phyloP scores from a whole-genome alignment of 371 early-diverging fungal species.

The Mucor racemosus region DNA sequence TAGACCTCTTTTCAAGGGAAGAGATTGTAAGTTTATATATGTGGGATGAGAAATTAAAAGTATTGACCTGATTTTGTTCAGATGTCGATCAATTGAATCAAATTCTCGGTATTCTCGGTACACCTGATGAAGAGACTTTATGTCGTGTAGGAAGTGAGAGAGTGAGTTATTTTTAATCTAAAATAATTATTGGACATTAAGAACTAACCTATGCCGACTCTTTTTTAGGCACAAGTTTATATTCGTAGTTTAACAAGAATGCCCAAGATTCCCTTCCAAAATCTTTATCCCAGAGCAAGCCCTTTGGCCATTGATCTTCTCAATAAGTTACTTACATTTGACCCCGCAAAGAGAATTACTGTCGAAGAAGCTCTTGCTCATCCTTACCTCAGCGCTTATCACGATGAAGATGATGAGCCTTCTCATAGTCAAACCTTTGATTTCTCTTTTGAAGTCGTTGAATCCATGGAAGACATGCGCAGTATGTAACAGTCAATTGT shows the following conservation, averaged over 20 bases:
- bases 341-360: conserved; percentile 84
- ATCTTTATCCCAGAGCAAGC: conserved; percentile 77
- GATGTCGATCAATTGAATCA: conserved; percentile 98
- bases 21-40: conserved; percentile 74
- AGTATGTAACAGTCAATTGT: conserved; percentile 35
- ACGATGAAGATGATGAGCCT: conserved; percentile 82
- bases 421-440: conserved; percentile 79
- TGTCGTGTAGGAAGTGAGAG: conserved; percentile 82
- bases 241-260: conserved; percentile 89
- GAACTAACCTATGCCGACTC: not conserved
- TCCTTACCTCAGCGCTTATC: conserved; percentile 79
- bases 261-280: conserved; percentile 87
- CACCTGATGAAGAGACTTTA: conserved; percentile 95
- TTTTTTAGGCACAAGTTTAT: conserved; percentile 88
- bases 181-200: not conserved
- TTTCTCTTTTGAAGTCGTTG: conserved; percentile 91
- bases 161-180: conserved; percentile 31
- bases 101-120: conserved; percentile 96
- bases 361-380: conserved; percentile 85
- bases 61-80: conserved; percentile 13
- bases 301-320: conserved; percentile 82
- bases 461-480: conserved; percentile 88
- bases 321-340: conserved; percentile 79
- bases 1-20: conserved; percentile 88
- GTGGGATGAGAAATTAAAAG: not conserved